Evolutionary conservation across 768 basidiomycete genomes (phyloP).

Genomic region (Lentinula sp.): DNA sequence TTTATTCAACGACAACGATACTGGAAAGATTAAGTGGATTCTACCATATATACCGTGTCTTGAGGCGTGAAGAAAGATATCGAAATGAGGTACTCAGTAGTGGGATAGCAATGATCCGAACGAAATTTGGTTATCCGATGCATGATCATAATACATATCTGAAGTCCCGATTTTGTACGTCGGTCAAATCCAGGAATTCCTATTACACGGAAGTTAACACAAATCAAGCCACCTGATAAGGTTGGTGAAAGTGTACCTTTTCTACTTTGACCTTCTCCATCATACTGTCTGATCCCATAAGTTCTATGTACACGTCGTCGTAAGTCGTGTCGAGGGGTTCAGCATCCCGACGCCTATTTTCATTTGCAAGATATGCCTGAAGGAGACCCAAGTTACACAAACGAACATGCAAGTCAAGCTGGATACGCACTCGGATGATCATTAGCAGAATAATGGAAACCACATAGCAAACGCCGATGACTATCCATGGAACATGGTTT

Average conservation of each 20-base stretch:
- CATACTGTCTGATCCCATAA: background rate
- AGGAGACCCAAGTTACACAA: slow-evolving; percentile 25
- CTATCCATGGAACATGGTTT: slow-evolving; percentile 71
- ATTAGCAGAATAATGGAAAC: slow-evolving; percentile 37
- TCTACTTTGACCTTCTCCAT: slow-evolving; percentile 1
- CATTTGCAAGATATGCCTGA: slow-evolving; percentile 30
- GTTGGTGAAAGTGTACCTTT: background rate
- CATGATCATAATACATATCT: slow-evolving; percentile 54
- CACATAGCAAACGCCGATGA: slow-evolving; percentile 63
- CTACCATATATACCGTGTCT: background rate
- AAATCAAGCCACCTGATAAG: background rate
- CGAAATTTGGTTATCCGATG: too few species aligned
- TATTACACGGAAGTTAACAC: slow-evolving; percentile 16
- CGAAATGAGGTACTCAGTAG: too few species aligned
- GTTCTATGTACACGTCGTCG: slow-evolving; percentile 2
- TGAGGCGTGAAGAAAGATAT: too few species aligned
- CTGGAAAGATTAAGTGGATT: background rate
- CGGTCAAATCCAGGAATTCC: slow-evolving; percentile 72
- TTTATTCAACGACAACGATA: background rate
- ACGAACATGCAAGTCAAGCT: slow-evolving; percentile 36
- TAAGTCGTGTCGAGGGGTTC: slow-evolving; percentile 21
- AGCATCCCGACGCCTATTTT: slow-evolving; percentile 60
- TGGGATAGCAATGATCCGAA: too few species aligned
- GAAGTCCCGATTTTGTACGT: slow-evolving; percentile 66
- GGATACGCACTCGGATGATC: slow-evolving; percentile 39